Evolutionary conservation across 1,284 basidiomycete species (phyloP).

Genomic region (Gomphus sp.): DNA sequence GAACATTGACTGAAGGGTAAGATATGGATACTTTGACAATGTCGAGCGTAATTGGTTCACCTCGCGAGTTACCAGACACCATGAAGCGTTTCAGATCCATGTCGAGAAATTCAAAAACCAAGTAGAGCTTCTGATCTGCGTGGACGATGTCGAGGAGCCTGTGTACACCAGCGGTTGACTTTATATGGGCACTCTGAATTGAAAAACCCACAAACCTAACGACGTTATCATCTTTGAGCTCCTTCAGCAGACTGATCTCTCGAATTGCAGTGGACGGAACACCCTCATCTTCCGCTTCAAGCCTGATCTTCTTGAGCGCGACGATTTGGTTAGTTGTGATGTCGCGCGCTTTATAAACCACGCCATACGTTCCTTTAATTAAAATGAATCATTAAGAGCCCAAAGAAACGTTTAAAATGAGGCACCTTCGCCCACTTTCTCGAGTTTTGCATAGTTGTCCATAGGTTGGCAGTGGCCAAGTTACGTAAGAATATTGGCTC

Average conservation of each 20-base stretch:
- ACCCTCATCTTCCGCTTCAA: conserved; percentile 97
- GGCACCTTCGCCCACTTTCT: conserved; percentile 10
- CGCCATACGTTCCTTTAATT: conserved; percentile 87
- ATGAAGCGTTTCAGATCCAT: conserved; percentile 96
- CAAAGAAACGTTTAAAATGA: background rate
- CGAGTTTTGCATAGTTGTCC: conserved; percentile 12
- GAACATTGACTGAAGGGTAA: conserved; percentile 18
- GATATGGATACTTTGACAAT: conserved; percentile 70
- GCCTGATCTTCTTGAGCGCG: conserved; percentile 95
- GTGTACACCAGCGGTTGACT: background rate
- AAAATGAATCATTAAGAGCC: background rate
- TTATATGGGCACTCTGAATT: background rate
- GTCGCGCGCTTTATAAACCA: conserved; percentile 91
- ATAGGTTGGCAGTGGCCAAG: background rate
- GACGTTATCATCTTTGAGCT: conserved; percentile 93
- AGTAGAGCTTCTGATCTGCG: conserved; percentile 92
- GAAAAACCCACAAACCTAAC: conserved; percentile 53
- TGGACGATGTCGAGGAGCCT: conserved; percentile 96
- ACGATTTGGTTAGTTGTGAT: conserved; percentile 70
- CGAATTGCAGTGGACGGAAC: conserved; percentile 96
- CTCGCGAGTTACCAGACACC: conserved; percentile 71
- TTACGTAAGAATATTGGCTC: background rate
- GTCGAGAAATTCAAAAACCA: conserved; percentile 95
- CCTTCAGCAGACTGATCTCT: conserved; percentile 95
- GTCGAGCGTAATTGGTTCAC: conserved; percentile 64